Base-by-base conservation (phyloP, 129 eudicot genomes). In the Escallonia herrerae region DNA sequence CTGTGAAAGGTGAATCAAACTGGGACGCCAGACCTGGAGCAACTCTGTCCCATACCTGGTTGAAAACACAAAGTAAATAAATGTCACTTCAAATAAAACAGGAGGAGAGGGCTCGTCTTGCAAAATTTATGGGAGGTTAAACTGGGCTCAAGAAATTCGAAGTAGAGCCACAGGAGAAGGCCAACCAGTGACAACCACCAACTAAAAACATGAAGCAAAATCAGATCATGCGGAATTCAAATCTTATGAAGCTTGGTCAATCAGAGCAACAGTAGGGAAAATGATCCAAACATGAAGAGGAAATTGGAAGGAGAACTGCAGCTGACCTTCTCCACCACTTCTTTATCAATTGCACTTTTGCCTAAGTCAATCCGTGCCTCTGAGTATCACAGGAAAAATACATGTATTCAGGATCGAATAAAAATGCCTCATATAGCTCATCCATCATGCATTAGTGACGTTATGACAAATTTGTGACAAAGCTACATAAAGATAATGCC, bases 271-370 rank as follows among this genome's bases (percentile, higher is more conserved):
- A 22, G 33, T 22, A 22, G 33, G 33, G 33, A 1, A 22, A 22
- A 22, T 22, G 33, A 22, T 22, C 33, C 33, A 22, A 22, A 22
- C 33, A 22, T 22, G 33, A 22, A 22, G 33, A 22, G 33, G 33
- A 8, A 46, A 15, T 33, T 22, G 15, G 43, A 42, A 65, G 45
- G 7, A 63, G 59, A 62, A 58, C 12, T 51, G 46, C 40, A 53
- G 52, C 85, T 65, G 54, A 91, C 96, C 93, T 89, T 89, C 74
- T 89, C 95, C 71, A 94, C 99, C 15, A 89, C 96, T 80, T 94
- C 97, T 74, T 82, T 88, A 71, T 94, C 95, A 22, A 94, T 83
- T 44, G 37, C 77, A 39, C 53, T 71, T 71, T 94, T 89, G 59
- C 89, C 89, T 51, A 89, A 72, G 52, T 83, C 95, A 52, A 14